Conservation (phyloP, 176 grass and related monocot genomes). For the Alloteropsis semialata region DNA sequence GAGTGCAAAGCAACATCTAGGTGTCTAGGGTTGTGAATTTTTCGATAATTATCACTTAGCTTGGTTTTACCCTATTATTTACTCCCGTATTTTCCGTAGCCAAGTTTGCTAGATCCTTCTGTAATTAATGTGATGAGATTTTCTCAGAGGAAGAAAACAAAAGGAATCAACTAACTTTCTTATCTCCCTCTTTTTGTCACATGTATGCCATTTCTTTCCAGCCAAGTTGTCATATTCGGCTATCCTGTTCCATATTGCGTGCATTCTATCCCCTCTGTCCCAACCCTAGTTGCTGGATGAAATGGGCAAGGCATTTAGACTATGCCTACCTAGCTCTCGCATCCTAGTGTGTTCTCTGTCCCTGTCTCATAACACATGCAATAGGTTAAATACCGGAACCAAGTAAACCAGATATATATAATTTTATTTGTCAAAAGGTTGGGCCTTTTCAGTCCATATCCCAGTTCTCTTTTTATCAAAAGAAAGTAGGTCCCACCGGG, state of each 20-base stretch:
- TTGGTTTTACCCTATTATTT: not conserved
- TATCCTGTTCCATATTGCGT: not conserved
- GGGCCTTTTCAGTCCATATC: too few species aligned
- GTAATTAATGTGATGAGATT: too few species aligned
- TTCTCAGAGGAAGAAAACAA: too few species aligned
- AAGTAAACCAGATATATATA: not conserved
- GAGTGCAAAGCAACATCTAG: not conserved
- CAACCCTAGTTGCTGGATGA: not conserved
- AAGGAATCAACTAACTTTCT: not conserved
- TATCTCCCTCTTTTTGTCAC: not conserved
- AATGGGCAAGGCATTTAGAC: not conserved
- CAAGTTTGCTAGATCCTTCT: not conserved
- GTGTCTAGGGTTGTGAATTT: not conserved
- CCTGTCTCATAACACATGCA: too few species aligned
- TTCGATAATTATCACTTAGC: not conserved
- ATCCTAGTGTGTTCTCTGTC: too few species aligned
- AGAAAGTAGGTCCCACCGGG: slow-evolving; percentile 54
- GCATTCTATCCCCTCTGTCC: not conserved
- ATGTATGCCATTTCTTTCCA: not conserved
- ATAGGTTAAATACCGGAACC: not conserved
- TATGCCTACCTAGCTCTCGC: too few species aligned
- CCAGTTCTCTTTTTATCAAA: not conserved
- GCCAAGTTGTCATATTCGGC: not conserved
- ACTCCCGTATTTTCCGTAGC: not conserved
- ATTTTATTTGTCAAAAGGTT: not conserved